Evolutionary conservation across 202 grass and related monocot species (phyloP).

Genomic region (Hordeum pubiflorum): DNA sequence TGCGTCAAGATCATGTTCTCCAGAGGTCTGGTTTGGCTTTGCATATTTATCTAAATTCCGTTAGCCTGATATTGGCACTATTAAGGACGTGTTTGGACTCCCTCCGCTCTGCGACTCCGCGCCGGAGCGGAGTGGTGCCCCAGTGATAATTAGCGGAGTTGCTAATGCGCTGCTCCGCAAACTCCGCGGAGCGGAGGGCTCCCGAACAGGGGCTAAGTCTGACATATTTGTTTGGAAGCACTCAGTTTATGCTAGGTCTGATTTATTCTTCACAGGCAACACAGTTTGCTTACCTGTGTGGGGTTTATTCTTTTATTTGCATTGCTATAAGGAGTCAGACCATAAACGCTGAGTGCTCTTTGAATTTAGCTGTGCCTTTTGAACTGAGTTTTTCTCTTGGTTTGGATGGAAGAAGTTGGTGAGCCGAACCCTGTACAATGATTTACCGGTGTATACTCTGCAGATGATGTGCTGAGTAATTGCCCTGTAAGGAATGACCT

Average conservation of each 20-base stretch:
- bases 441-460: background rate
- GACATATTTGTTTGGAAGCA: background rate
- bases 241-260: background rate
- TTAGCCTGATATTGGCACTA: background rate
- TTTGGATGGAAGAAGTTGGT: background rate
- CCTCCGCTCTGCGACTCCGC: no score
- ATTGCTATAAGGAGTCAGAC: conserved; percentile 2
- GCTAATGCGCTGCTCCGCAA: no score
- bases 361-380: background rate
- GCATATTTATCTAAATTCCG: background rate
- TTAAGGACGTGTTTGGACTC: no score
- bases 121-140: no score
- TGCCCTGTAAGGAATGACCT: background rate
- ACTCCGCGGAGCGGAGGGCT: no score
- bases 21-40: background rate
- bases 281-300: background rate
- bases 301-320: background rate
- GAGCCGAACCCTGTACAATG: background rate
- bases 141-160: no score
- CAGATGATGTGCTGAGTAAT: background rate
- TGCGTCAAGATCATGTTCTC: background rate
- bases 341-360: background rate
- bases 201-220: no score
- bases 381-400: background rate
- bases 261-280: background rate